phyloP scores from a whole-genome alignment of 208 protist species.

The Balamuthia mandrillaris region DNA sequence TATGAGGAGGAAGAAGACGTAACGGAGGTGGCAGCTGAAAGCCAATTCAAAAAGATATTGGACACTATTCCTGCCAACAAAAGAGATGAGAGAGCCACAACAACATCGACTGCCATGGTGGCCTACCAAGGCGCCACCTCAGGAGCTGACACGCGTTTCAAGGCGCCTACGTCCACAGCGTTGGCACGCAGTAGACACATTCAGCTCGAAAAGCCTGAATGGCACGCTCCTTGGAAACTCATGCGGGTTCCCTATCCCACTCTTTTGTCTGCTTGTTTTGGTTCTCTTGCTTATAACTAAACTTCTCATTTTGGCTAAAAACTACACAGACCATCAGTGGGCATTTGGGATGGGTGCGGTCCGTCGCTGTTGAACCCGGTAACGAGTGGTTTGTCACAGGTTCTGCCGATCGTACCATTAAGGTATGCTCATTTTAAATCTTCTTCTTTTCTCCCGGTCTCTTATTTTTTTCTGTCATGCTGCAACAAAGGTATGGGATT shows the following conservation, averaged over 20 bases:
- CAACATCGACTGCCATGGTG: no score
- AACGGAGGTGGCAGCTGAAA: no score
- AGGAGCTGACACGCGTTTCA: no score
- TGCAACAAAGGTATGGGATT: conserved; percentile 90
- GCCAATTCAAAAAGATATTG: no score
- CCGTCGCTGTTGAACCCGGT: conserved; percentile 90
- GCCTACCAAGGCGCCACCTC: no score
- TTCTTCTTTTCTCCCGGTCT: background rate
- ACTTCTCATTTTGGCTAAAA: background rate
- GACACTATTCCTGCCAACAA: no score
- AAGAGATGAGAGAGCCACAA: no score
- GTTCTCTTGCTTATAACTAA: background rate
- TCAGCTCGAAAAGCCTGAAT: conserved; percentile 38
- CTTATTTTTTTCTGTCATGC: background rate
- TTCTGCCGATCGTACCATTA: conserved; percentile 93
- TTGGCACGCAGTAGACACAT: no score
- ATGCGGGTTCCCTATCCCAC: conserved; percentile 12
- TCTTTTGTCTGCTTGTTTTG: background rate
- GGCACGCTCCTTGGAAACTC: conserved; percentile 36
- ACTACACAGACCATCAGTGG: conserved; percentile 45
- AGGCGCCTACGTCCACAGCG: no score
- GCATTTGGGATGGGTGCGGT: conserved; percentile 93
- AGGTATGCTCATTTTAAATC: conserved; percentile 27
- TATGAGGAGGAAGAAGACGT: no score
- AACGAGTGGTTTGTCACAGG: conserved; percentile 99